Percentiles rank a stretch among this genome's conserved stretches.
phyloP scores from a whole-genome alignment of 805 yeast genomes.

The Aciculoconidium aculeatum region DNA sequence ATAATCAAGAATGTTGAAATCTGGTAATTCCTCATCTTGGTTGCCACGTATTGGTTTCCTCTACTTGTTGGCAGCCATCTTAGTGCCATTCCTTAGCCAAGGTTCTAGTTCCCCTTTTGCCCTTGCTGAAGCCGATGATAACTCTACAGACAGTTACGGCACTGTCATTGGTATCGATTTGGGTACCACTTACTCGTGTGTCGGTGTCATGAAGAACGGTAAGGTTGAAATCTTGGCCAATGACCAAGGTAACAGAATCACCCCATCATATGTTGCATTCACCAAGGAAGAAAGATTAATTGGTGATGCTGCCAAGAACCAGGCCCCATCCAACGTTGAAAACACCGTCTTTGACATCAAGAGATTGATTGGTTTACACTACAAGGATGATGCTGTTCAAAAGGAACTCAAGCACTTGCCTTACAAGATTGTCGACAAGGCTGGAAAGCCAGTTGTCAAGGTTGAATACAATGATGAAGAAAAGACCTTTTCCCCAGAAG shows the following conservation, averaged over 20 bases:
- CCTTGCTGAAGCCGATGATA: slow-evolving; percentile 19
- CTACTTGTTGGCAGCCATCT: slow-evolving; percentile 29
- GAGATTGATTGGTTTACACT: slow-evolving; percentile 91
- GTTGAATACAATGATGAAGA: slow-evolving; percentile 82
- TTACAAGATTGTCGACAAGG: slow-evolving; percentile 67
- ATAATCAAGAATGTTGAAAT: slow-evolving; percentile 6
- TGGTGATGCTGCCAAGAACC: slow-evolving; percentile 97
- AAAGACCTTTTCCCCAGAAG: slow-evolving; percentile 89
- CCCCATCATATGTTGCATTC: slow-evolving; percentile 94
- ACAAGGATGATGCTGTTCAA: slow-evolving; percentile 70
- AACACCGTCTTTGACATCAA: slow-evolving; percentile 91
- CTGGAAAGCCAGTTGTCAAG: slow-evolving; percentile 74
- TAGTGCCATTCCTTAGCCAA: slow-evolving; percentile 31
- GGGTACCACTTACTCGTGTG: slow-evolving; percentile 94
- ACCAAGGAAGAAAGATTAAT: slow-evolving; percentile 88
- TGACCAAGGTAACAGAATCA: slow-evolving; percentile 98
- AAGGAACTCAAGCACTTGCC: slow-evolving; percentile 89
- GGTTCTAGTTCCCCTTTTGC: slow-evolving; percentile 13
- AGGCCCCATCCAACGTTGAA: slow-evolving; percentile 87
- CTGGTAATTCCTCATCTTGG: slow-evolving; percentile 9
- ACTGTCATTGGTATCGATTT: slow-evolving; percentile 93
- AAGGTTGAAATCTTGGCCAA: slow-evolving; percentile 94
- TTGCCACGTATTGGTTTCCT: slow-evolving; percentile 15
- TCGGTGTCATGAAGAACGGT: slow-evolving; percentile 88
- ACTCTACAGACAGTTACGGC: slow-evolving; percentile 43